Conservation (phyloP, 2,329 filamentous ascomycete species). For the Hypoxylon sp. region DNA sequence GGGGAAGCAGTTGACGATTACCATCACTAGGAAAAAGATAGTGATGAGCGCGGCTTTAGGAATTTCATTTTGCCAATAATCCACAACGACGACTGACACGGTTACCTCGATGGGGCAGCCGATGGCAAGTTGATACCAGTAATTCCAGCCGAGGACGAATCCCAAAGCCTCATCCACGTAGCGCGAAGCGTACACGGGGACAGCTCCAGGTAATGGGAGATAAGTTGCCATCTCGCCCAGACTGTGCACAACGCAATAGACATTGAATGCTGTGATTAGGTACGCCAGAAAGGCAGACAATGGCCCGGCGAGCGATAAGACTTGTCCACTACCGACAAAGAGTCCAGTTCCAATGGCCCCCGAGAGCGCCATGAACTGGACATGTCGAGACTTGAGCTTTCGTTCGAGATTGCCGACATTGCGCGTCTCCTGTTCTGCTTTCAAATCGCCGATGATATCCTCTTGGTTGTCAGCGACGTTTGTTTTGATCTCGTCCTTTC, state of each 20-base stretch:
- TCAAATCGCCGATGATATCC: conserved; percentile 43
- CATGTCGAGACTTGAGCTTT: conserved; percentile 59
- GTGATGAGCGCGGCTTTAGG: conserved; percentile 55
- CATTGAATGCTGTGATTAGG: conserved; percentile 61
- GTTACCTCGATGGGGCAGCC: conserved; percentile 65
- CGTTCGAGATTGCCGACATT: conserved; percentile 58
- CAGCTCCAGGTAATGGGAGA: conserved; percentile 70
- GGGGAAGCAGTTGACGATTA: conserved; percentile 58
- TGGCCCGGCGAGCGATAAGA: conserved; percentile 61
- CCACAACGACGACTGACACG: conserved; percentile 62
- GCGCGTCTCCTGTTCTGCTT: conserved; percentile 51
- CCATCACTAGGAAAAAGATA: conserved; percentile 57
- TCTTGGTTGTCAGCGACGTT: conserved; percentile 37
- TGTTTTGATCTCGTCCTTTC: conserved; percentile 31
- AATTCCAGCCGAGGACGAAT: conserved; percentile 67
- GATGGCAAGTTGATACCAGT: conserved; percentile 67
- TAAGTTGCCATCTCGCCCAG: conserved; percentile 74
- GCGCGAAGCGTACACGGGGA: conserved; percentile 65
- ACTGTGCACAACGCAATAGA: conserved; percentile 64
- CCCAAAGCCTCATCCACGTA: conserved; percentile 64
- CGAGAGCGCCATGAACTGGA: conserved; percentile 61
- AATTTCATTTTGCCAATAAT: conserved; percentile 59
- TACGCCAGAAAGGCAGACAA: conserved; percentile 61
- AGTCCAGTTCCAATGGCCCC: conserved; percentile 62
- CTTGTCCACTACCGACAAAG: conserved; percentile 62